Percentiles rank a stretch among this genome's conserved stretches.
Evolutionary conservation across 148 eudicot genomes (phyloP).

Genomic region (Persicaria maculosa): DNA sequence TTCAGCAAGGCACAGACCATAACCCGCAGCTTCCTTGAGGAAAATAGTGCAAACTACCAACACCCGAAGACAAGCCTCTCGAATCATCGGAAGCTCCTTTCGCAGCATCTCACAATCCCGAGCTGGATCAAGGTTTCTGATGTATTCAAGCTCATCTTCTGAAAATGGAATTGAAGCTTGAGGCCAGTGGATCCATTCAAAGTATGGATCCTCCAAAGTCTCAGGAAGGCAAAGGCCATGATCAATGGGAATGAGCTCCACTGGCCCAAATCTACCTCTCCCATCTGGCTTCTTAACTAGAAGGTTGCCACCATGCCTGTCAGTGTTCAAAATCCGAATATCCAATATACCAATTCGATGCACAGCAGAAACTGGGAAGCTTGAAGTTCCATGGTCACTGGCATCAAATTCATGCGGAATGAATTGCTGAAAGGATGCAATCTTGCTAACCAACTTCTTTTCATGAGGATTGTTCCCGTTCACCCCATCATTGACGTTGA

Average conservation of each 20-base stretch:
- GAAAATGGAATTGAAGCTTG: conserved; percentile 40
- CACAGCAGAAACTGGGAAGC: conserved; percentile 34
- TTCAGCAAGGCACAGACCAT: conserved; percentile 37
- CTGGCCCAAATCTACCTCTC: conserved; percentile 25
- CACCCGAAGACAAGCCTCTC: conserved; percentile 33
- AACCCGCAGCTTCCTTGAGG: conserved; percentile 29
- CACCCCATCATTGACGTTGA: conserved; percentile 29
- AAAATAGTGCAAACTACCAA: conserved; percentile 29
- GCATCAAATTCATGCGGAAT: conserved; percentile 39
- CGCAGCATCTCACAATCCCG: conserved; percentile 31
- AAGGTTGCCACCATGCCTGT: conserved; percentile 38
- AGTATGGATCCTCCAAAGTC: conserved; percentile 34
- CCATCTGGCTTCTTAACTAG: conserved; percentile 27
- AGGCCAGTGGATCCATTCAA: conserved; percentile 46
- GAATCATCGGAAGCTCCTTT: conserved; percentile 35
- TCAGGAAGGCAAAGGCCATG: conserved; percentile 45
- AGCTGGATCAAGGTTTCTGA: conserved; percentile 23
- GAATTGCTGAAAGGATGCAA: conserved; percentile 31
- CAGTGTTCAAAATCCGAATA: conserved; percentile 31
- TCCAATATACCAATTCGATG: conserved; percentile 39
- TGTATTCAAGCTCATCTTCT: conserved; percentile 34
- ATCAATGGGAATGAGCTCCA: conserved; percentile 35
- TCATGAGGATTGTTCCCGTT: conserved; percentile 18
- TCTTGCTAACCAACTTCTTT: conserved; percentile 26
- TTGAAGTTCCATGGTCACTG: conserved; percentile 40